phyloP scores from a whole-genome alignment of 2,329 filamentous ascomycete genomes.

The Xylaria sp. region DNA sequence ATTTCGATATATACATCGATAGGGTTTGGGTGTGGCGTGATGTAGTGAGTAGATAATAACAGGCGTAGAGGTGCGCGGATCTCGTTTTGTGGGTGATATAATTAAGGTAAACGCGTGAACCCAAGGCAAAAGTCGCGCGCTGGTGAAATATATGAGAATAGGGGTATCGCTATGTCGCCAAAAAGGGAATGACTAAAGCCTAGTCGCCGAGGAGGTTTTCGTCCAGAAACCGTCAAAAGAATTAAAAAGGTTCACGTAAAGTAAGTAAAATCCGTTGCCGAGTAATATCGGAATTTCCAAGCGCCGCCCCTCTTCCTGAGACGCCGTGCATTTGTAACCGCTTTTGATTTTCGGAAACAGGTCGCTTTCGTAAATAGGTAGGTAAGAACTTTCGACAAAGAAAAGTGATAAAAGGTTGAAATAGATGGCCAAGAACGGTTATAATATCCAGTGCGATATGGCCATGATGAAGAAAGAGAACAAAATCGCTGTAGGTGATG shows the following conservation, averaged over 20 bases:
- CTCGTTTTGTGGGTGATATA: background rate
- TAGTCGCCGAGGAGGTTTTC: background rate
- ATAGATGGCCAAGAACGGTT: too few relatives aligned
- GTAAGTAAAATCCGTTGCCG: background rate
- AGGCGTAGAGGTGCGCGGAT: background rate
- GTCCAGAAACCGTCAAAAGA: background rate
- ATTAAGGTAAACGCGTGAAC: background rate
- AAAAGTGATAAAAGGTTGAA: background rate
- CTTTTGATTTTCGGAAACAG: background rate
- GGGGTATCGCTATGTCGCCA: conserved; percentile 1
- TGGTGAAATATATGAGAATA: conserved; percentile 3
- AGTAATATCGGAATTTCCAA: background rate
- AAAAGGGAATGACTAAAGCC: background rate
- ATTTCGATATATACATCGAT: conserved; percentile 7
- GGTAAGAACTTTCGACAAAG: background rate
- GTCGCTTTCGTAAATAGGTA: background rate
- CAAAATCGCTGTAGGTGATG: conserved; percentile 31
- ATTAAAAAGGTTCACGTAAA: background rate
- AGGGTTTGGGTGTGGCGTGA: background rate
- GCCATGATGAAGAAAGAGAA: conserved; percentile 34
- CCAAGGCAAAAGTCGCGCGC: background rate
- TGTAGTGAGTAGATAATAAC: background rate
- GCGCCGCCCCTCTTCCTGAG: conserved; percentile 8
- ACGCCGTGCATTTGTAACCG: conserved; percentile 16
- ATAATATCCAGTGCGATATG: conserved; percentile 36